Base-by-base conservation (phyloP, 345 rosid species). In the Passiflora organensis region DNA sequence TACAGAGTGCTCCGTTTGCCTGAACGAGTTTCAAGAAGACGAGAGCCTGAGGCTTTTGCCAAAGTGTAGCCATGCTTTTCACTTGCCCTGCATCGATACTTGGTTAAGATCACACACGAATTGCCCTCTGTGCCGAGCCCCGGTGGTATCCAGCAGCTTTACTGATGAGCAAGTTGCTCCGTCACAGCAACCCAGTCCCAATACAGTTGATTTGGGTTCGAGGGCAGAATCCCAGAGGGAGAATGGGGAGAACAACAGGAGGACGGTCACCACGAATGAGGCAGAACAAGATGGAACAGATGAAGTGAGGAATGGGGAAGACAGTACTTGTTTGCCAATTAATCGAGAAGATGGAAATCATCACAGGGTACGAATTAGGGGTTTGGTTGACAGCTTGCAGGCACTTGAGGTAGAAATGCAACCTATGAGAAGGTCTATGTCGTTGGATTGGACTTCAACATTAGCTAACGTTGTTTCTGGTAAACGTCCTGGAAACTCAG, bases 1-100 rank as follows among this genome's bases (percentile, higher is more conserved):
- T 36, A 83, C 89, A 1, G 89, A 85, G 19, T 91, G 97, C 65
- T 77, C 97, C n/a, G 78, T 91, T 58, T 91, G 97, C 75, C 77
- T 91, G 67, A 74, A 51, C 56, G 94, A 85, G 32, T 91, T 87
- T 21, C 60, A 76, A 63, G 89, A 87, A 47, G 78, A 76, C 20
- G 96, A 83, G 34, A 59, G 56, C 9, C 76, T 91, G 16, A 71
- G 91, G 66, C 62, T 91, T 39, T 74, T 91, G 62, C 89, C 91
- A 0, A 91, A 85, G 70, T 87, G 97, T 58, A 80, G 77, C 44
- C 97, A 87, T 60, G 91, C 87, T 15, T 90, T 90, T 67, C 97
- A 90, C 71, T 22, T 78, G 19, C 66, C 71, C 13, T 91, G 97
- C 58, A 82, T 91, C 9, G 97, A 87, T 57, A 77, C 89, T 23